These are phyloP conservation scores for Lentinula boryana DNA, from an alignment of 768 basidiomycete species.

Conservation along the genomic window DNA sequence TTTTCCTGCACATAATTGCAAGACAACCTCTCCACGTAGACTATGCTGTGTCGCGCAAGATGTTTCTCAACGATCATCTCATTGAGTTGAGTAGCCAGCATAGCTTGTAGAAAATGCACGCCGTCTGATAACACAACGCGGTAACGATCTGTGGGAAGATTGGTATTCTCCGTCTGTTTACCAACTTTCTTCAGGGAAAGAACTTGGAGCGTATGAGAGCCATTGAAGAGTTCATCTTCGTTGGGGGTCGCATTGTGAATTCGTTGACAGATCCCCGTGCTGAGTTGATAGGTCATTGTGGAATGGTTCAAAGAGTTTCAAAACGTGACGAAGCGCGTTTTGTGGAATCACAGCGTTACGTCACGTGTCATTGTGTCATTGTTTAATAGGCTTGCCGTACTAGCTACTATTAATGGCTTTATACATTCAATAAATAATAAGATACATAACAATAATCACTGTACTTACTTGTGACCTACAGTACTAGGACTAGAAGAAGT, in stretches of 20 bases:
- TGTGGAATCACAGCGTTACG: neutral
- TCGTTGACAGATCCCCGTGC: conserved; percentile 48
- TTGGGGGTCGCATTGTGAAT: conserved; percentile 40
- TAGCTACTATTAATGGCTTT: no score
- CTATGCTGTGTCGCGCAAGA: conserved; percentile 62
- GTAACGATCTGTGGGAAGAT: conserved; percentile 45
- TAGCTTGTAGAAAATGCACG: conserved; percentile 78
- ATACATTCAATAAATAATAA: no score
- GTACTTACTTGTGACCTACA: no score
- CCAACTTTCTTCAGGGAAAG: conserved; percentile 79
- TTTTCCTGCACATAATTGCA: conserved; percentile 82
- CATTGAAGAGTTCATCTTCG: conserved; percentile 37
- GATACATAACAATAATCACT: no score
- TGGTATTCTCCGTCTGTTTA: conserved; percentile 24
- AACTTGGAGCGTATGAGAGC: conserved; percentile 61
- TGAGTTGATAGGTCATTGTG: conserved; percentile 43
- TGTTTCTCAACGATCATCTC: conserved; percentile 55
- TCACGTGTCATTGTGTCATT: neutral
- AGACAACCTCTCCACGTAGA: conserved; percentile 68
- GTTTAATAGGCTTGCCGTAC: no score
- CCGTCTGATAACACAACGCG: conserved; percentile 92
- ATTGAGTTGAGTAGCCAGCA: conserved; percentile 93
- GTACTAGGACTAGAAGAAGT: no score
- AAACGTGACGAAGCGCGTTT: conserved; percentile 5
- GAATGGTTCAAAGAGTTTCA: conserved; percentile 12